These are phyloP conservation scores for Calocera viscosa DNA, from an alignment of 768 basidiomycete species.

Conservation along the genomic window DNA sequence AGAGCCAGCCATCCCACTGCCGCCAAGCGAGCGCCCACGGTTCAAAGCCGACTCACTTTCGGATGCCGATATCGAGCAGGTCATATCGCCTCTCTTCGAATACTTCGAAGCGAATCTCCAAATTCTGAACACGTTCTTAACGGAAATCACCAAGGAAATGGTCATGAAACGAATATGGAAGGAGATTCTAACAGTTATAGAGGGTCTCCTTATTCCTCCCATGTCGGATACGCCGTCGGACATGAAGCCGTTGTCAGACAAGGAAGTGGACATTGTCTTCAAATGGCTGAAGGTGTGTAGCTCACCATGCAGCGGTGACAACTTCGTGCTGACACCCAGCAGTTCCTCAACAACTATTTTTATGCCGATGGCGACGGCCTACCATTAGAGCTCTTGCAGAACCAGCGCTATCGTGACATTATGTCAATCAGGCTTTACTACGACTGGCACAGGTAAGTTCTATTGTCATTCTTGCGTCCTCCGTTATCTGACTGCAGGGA, in stretches of 20 bases:
- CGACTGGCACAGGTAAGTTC: conserved; percentile 78
- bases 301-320: background rate
- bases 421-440: conserved; percentile 87
- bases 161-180: conserved; percentile 95
- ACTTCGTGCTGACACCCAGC: conserved; percentile 8
- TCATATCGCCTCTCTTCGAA: conserved; percentile 83
- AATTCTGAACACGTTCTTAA: conserved; percentile 77
- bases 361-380: conserved; percentile 88
- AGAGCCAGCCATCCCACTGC: conserved; percentile 69
- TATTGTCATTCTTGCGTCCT: background rate
- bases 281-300: conserved; percentile 84
- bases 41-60: conserved; percentile 59
- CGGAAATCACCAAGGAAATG: conserved; percentile 72
- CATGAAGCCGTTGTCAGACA: conserved; percentile 84
- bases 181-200: conserved; percentile 76
- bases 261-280: conserved; percentile 97
- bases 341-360: conserved; percentile 94
- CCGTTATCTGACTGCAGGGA: conserved; percentile 1
- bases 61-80: conserved; percentile 88
- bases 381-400: conserved; percentile 73
- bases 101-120: conserved; percentile 91
- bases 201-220: conserved; percentile 80
- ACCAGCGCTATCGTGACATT: conserved; percentile 87
- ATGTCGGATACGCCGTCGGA: conserved; percentile 73
- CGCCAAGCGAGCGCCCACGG: conserved; percentile 62